Conservation (phyloP, 2,329 filamentous ascomycete species). For the Aspergillus candidus region DNA sequence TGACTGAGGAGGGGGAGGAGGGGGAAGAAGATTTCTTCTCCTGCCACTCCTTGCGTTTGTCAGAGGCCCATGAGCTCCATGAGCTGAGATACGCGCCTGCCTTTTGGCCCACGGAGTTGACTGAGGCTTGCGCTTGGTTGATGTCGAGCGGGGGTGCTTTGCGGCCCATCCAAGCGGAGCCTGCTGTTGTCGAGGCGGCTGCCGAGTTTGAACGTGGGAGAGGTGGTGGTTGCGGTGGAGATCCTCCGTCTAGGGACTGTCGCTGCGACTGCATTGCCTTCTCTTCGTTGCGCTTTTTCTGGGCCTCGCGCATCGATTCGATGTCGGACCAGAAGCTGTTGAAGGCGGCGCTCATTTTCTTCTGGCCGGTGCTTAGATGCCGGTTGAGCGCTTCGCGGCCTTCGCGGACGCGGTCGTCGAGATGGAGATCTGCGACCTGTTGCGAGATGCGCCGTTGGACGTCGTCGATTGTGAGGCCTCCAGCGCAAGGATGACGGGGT, state of each 20-base stretch:
- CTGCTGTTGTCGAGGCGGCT: conserved; percentile 14
- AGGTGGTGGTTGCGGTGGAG: conserved; percentile 22
- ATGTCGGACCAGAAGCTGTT: conserved; percentile 87
- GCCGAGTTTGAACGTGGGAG: conserved; percentile 21
- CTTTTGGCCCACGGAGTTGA: conserved; percentile 48
- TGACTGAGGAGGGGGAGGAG: conserved; percentile 19
- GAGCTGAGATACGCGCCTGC: conserved; percentile 59
- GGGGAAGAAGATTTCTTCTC: conserved; percentile 29
- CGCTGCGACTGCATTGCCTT: conserved; percentile 24
- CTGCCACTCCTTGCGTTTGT: conserved; percentile 43
- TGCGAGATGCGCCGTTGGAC: conserved; percentile 83
- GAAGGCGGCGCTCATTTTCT: conserved; percentile 81
- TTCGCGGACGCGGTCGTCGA: conserved; percentile 82
- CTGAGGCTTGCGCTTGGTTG: conserved; percentile 49
- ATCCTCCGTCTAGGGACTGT: conserved; percentile 24
- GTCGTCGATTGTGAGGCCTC: conserved; percentile 88
- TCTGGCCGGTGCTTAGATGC: conserved; percentile 78
- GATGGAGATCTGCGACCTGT: conserved; percentile 87
- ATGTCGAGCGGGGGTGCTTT: conserved; percentile 43
- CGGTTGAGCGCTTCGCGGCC: conserved; percentile 81
- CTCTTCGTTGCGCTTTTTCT: conserved; percentile 49
- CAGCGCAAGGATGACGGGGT: conserved; percentile 86
- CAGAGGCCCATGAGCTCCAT: conserved; percentile 56
- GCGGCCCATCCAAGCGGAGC: conserved; percentile 25
- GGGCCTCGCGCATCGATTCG: conserved; percentile 70